Evolutionary conservation across 2,329 filamentous ascomycete genomes (phyloP), one percentile per base, ranked within the genome.

Genomic region (Ambrosiella xylebori): DNA sequence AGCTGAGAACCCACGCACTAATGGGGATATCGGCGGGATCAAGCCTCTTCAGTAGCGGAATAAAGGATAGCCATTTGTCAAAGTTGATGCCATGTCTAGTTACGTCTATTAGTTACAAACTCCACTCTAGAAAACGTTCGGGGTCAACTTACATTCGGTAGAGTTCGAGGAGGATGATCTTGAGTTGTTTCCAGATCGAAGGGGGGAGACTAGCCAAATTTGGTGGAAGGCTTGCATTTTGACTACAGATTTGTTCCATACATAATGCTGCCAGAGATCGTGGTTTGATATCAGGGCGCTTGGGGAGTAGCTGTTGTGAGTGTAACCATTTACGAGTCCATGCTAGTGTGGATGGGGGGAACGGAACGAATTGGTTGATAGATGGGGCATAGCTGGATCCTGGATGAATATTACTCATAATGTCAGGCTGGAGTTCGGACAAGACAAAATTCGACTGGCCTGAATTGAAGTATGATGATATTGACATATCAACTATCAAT

Each of bases 21-120:
- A 55, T 37, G 1, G 59, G 59, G 4, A 60, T 44, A 13, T 40
- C 45, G 12, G 41, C 36, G 12, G 36, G 12, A 39, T 38, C 6
- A 1, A 51, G 27, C 8, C n/a, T 13, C 6, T 38, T 40, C 37
- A 57, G 47, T 38, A 56, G 15, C 8, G 19, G 12, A 5, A 47
- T 35, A 50, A 60, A 60, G 11, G 49, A n/a, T 37, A 35, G 55
- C 37, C 56, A 60, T 6, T n/a, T 15, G 19, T 54, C 39, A 35
- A 60, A 58, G 7, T 11, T 55, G 12, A 60, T 17, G 17, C 52
- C 52, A 36, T 60, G 39, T 12, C 59, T 60, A n/a, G 12, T 17
- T 40, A 52, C 9, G 9, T 13, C 9, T 27, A 27, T 27, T 3
- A 27, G 27, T 27, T 27, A 27, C 27, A 3, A 27, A 27, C 27